Percentiles rank a stretch among this genome's conserved stretches.
Evolutionary conservation across 805 yeast species (phyloP).

Genomic region (Metschnikowia similis): DNA sequence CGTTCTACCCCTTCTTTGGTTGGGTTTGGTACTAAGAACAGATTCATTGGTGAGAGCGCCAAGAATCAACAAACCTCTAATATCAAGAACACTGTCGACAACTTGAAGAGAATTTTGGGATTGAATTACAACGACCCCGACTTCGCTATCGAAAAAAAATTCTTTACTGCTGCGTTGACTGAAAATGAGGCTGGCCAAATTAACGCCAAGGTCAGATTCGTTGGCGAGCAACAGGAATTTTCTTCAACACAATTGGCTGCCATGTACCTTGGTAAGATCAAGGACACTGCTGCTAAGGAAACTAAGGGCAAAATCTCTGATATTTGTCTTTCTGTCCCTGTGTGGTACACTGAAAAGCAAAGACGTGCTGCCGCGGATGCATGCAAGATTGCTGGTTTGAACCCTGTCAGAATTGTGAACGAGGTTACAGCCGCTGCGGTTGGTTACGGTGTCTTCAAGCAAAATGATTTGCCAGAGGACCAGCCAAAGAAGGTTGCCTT

Average conservation of each 20-base stretch:
- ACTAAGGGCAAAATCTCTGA: slow-evolving; percentile 79
- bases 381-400: slow-evolving; percentile 90
- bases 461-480: slow-evolving; percentile 88
- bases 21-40: slow-evolving; percentile 85
- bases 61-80: slow-evolving; percentile 96
- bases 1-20: slow-evolving; percentile 89
- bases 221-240: slow-evolving; percentile 74
- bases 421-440: slow-evolving; percentile 99
- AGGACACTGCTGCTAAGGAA: slow-evolving; percentile 73
- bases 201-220: slow-evolving; percentile 81
- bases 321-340: slow-evolving; percentile 92
- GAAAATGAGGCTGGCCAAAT: slow-evolving; percentile 69
- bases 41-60: slow-evolving; percentile 93
- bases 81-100: slow-evolving; percentile 93
- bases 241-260: slow-evolving; percentile 88
- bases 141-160: slow-evolving; percentile 67
- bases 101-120: slow-evolving; percentile 90
- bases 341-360: slow-evolving; percentile 95
- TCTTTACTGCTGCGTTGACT: slow-evolving; percentile 66
- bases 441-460: slow-evolving; percentile 97
- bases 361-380: slow-evolving; percentile 96
- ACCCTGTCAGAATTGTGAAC: slow-evolving; percentile 97
- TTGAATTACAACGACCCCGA: slow-evolving; percentile 72
- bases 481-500: slow-evolving; percentile 87
- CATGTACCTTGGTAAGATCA: slow-evolving; percentile 90